These are phyloP conservation scores for Rubia balearica DNA, from an alignment of 305 asterid species.

Conservation along the genomic window DNA sequence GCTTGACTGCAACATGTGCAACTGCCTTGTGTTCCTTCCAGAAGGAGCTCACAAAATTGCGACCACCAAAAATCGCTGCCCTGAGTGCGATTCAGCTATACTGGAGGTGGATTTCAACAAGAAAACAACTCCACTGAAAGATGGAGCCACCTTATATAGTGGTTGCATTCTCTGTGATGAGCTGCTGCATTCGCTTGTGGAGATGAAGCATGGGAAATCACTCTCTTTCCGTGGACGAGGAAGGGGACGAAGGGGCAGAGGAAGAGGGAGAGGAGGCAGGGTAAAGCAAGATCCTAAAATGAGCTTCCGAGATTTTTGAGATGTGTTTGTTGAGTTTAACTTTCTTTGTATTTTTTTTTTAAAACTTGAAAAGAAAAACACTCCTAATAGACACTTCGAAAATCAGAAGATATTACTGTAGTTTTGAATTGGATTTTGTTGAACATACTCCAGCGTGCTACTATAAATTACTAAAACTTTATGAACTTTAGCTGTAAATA, in stretches of 20 bases:
- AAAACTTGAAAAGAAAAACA: not conserved
- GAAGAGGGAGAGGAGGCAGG: conserved; percentile 47
- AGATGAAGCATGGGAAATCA: conserved; percentile 83
- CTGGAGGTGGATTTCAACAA: conserved; percentile 86
- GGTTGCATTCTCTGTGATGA: conserved; percentile 90
- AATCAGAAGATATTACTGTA: not conserved
- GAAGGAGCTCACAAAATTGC: conserved; percentile 85
- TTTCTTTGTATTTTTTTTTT: not conserved
- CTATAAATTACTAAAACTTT: too few species aligned
- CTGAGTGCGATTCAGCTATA: conserved; percentile 72
- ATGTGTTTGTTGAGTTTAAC: not conserved
- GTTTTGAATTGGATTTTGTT: not conserved
- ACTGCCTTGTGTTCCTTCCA: conserved; percentile 75
- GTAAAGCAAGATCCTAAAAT: conserved; percentile 72
- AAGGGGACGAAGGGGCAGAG: conserved; percentile 46
- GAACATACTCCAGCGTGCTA: too few species aligned
- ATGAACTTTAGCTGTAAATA: too few species aligned
- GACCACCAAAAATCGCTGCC: conserved; percentile 61
- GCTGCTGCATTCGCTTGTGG: conserved; percentile 69
- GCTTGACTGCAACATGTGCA: conserved; percentile 79
- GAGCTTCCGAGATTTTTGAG: conserved; percentile 83
- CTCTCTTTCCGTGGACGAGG: conserved; percentile 43
- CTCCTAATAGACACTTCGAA: not conserved
- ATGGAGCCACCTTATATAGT: conserved; percentile 57
- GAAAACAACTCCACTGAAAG: conserved; percentile 80